phyloP scores from a whole-genome alignment of 805 yeast species.

The Debaryomyces prosopidis region DNA sequence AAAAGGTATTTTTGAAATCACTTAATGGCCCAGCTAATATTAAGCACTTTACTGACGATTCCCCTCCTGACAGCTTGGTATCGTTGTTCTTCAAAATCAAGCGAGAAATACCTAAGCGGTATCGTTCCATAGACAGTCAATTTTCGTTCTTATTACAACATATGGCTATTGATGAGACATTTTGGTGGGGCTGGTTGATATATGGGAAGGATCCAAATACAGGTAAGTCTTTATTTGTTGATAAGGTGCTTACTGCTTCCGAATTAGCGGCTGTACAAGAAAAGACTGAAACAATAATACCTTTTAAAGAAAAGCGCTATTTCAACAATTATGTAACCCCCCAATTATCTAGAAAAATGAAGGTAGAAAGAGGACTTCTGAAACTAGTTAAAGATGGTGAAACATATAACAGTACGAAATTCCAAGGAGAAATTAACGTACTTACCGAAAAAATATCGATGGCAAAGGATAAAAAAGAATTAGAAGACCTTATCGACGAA shows the following conservation, averaged over 20 bases:
- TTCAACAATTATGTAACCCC: conserved; percentile 45
- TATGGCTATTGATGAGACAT: conserved; percentile 26
- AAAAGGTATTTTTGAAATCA: conserved; percentile 18
- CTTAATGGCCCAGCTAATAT: conserved; percentile 27
- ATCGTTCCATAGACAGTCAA: conserved; percentile 23
- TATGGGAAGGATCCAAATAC: conserved; percentile 35
- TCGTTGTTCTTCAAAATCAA: conserved; percentile 24
- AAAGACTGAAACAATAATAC: conserved; percentile 19
- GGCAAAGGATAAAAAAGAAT: conserved; percentile 6
- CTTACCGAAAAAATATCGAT: conserved; percentile 11
- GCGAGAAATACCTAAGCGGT: conserved; percentile 21
- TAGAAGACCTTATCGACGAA: conserved; percentile 20
- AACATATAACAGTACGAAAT: background rate
- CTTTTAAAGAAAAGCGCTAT: conserved; percentile 34
- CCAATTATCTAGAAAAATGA: conserved; percentile 42
- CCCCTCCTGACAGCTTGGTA: conserved; percentile 23
- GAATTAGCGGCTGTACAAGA: conserved; percentile 20
- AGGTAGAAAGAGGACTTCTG: conserved; percentile 30
- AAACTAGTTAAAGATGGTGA: conserved; percentile 11
- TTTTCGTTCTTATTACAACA: conserved; percentile 28
- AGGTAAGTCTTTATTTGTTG: conserved; percentile 27
- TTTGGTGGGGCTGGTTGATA: conserved; percentile 44
- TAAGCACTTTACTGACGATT: conserved; percentile 39
- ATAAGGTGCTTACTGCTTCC: conserved; percentile 17
- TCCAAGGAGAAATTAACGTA: conserved; percentile 7